Evolutionary conservation across 148 eudicot genomes (phyloP).

Genomic region (Chenopodium berlandieri): DNA sequence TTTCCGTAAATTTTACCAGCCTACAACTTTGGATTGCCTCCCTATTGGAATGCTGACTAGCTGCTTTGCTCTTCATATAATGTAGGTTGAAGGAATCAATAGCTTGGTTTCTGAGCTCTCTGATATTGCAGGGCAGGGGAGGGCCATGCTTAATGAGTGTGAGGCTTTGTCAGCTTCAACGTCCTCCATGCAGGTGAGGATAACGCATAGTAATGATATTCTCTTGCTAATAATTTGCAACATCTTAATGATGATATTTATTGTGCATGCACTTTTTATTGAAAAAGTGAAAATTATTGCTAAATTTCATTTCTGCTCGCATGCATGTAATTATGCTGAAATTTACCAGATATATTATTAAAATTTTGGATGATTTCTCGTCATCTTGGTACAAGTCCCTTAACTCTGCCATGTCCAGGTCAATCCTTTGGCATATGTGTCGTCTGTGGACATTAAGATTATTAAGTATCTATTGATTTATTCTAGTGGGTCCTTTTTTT

Average conservation of each 20-base stretch:
- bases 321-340: not conserved
- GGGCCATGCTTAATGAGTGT: constrained; percentile 80
- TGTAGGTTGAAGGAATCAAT: constrained; percentile 73
- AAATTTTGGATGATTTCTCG: not conserved
- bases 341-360: not conserved
- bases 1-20: not conserved
- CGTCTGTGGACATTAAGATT: not conserved
- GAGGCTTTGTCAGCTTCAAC: constrained; percentile 64
- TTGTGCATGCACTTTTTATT: not conserved
- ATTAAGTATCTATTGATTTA: not conserved
- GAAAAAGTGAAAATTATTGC: not conserved
- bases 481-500: not conserved
- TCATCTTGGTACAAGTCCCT: not conserved
- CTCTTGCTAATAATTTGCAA: not conserved
- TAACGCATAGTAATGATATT: not conserved
- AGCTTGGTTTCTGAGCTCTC: constrained; percentile 77
- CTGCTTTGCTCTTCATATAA: constrained; percentile 8
- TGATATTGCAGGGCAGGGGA: constrained; percentile 63
- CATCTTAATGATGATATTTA: not conserved
- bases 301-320: not conserved
- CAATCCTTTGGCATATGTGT: not conserved
- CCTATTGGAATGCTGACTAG: constrained; percentile 10
- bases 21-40: not conserved
- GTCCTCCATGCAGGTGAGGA: constrained; percentile 75
- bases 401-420: not conserved